Evolutionary conservation across 305 asterid species (phyloP), one percentile per base, ranked within the genome.

Genomic region (Fraxinus sp.): DNA sequence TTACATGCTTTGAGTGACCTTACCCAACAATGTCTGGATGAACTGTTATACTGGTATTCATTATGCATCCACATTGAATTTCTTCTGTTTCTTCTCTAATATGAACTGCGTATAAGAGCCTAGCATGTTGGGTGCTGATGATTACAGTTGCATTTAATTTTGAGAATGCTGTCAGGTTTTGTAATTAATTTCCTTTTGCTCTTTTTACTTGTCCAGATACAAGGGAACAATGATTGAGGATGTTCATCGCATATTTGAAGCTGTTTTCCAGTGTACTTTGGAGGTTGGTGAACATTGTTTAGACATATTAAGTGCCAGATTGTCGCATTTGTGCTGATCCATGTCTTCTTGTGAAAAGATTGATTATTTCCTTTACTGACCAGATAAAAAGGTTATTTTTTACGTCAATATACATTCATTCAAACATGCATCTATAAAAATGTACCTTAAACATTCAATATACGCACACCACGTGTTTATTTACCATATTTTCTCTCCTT

Each of bases 201-300:
- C 6, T 82, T 71, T 79, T 83, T 84, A 55, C 77, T 13, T 79
- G 79, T 73, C 74, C 79, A 97, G 98, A 93, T 95, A 97, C 83
- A 95, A 89, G 86, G 91, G 92, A 84, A 89, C 95, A 62, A 95
- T 97, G 99, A 91, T 93, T 73, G 98, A 97, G 28, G 99, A 97
- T 80, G 97, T 97, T 81, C 97, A 97, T 81, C 93, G 94, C 84
- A 92, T 97, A 90, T 97, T 95, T 86, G 99, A 94, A 88, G 98
- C 99, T 87, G 98, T 91, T 85, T 97, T 97, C 82, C 97, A 92
- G 89, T 95, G 99, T 88, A 97, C 99, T 80, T 89, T 97, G 49
- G 98, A 95, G 99, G 99, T 97, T 78, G 82, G 93, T 64, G 33
- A 11, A 85, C 46, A 30, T n/a, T 59, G 74, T 68, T 10, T 9